phyloP scores from a whole-genome alignment of 768 basidiomycete genomes.

The Pseudohyphozyma bogoriensis region DNA sequence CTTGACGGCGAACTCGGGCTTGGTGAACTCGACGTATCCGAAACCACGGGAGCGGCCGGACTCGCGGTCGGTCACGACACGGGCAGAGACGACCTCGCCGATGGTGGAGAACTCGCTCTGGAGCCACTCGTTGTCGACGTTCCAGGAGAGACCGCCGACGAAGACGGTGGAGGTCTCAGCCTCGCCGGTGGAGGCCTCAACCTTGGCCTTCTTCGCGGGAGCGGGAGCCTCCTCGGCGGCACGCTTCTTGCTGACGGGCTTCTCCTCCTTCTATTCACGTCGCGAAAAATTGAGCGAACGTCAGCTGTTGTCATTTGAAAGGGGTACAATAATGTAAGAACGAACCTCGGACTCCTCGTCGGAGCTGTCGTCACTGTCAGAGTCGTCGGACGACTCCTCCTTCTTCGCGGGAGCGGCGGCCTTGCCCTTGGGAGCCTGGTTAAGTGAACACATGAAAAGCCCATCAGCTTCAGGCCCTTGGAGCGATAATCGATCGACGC shows the following conservation, averaged over 20 bases:
- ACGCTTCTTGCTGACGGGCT: slow-evolving; percentile 26
- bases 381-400: slow-evolving; percentile 16
- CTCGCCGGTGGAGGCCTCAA: slow-evolving; percentile 33
- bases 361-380: slow-evolving; percentile 7
- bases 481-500: background rate
- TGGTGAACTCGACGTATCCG: slow-evolving; percentile 40
- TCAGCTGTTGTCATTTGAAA: background rate
- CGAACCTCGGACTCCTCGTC: slow-evolving; percentile 11
- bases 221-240: slow-evolving; percentile 37
- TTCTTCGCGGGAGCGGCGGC: slow-evolving; percentile 20
- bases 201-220: slow-evolving; percentile 70
- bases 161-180: slow-evolving; percentile 65
- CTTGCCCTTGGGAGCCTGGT: slow-evolving; percentile 19
- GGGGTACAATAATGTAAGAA: background rate
- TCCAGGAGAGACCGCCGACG: slow-evolving; percentile 90
- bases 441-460: background rate
- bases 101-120: slow-evolving; percentile 77
- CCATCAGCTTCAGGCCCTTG: too few relatives aligned
- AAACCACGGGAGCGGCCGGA: slow-evolving; percentile 41
- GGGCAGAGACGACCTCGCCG: slow-evolving; percentile 80
- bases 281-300: background rate
- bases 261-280: slow-evolving; percentile 3
- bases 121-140: slow-evolving; percentile 91
- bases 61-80: slow-evolving; percentile 54
- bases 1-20: slow-evolving; percentile 45